Conservation (phyloP, 495 filamentous ascomycete species). For the Pseudomonodictys pantanalensis region DNA sequence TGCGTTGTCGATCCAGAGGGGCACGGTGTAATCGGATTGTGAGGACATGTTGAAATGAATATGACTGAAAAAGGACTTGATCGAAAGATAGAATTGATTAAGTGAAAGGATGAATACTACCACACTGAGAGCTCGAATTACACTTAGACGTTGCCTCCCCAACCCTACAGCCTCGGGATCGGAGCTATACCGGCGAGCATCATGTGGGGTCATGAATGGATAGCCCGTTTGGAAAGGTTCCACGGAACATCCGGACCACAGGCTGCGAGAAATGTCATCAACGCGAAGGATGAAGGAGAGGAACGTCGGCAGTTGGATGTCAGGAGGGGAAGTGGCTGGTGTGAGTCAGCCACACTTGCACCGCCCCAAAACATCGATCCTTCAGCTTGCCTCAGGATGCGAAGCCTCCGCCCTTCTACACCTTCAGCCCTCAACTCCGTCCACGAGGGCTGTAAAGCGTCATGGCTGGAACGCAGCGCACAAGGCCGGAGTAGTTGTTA, state of each 20-base stretch:
- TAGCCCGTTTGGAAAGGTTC: not conserved
- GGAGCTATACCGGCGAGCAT: not conserved
- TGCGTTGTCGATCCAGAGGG: constrained; percentile 70
- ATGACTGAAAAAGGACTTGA: not conserved
- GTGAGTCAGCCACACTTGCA: not conserved
- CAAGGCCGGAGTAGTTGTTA: too few species aligned
- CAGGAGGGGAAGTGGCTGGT: not conserved
- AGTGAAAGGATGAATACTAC: too few species aligned
- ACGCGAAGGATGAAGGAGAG: constrained; percentile 21
- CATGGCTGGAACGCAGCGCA: too few species aligned
- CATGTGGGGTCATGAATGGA: not conserved
- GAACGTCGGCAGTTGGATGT: not conserved
- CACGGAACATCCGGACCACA: not conserved
- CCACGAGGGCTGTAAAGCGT: too few species aligned
- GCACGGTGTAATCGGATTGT: constrained; percentile 43
- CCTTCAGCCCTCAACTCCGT: too few species aligned
- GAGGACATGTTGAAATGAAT: not conserved
- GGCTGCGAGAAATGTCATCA: not conserved
- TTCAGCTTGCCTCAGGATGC: too few species aligned
- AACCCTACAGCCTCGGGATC: not conserved
- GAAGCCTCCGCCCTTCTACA: too few species aligned
- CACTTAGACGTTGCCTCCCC: not conserved
- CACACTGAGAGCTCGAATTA: not conserved
- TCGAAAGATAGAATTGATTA: not conserved
- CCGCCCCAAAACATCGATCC: not conserved